Evolutionary conservation across 345 rosid genomes (phyloP).

Genomic region (Tarenaya hassleriana): DNA sequence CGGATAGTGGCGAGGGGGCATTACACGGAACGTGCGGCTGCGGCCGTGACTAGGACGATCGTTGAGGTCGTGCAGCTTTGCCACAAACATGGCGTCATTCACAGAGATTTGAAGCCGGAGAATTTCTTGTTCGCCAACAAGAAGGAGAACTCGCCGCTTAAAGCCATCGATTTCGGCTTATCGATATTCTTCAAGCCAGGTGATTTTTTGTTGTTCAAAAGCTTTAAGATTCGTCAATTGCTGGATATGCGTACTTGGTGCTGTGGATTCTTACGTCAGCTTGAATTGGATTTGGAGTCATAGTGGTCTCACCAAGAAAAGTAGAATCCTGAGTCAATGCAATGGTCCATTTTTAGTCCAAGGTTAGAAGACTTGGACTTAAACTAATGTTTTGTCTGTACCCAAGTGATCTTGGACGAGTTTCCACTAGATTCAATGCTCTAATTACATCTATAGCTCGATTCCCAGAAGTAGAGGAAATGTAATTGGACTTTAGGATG

Average conservation of each 20-base stretch:
- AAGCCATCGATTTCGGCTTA: constrained; percentile 98
- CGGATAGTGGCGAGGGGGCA: constrained; percentile 99
- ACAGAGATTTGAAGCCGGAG: constrained; percentile 98
- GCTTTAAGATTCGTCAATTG: neutral
- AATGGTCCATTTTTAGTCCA: too few species aligned
- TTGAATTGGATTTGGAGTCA: neutral
- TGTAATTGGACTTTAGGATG: too few species aligned
- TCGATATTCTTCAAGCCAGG: constrained; percentile 99
- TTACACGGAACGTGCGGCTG: constrained; percentile 96
- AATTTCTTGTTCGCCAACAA: constrained; percentile 93
- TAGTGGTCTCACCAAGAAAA: too few species aligned
- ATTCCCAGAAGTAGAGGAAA: too few species aligned
- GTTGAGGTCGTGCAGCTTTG: constrained; percentile 95
- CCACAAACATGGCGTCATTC: constrained; percentile 94
- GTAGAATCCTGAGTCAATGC: neutral
- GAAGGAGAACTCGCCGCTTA: constrained; percentile 97
- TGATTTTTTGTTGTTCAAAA: constrained; percentile 26
- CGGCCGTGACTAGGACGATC: constrained; percentile 81
- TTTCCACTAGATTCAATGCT: constrained; percentile 2
- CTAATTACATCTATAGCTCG: too few species aligned
- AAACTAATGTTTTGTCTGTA: neutral
- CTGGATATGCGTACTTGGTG: too few species aligned
- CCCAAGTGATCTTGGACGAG: too few species aligned
- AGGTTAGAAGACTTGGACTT: constrained; percentile 1
- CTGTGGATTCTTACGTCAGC: neutral